Evolutionary conservation across 2,329 filamentous ascomycete genomes (phyloP), one percentile per base, ranked within the genome.

Genomic region (Aspergillus novoparasiticus): DNA sequence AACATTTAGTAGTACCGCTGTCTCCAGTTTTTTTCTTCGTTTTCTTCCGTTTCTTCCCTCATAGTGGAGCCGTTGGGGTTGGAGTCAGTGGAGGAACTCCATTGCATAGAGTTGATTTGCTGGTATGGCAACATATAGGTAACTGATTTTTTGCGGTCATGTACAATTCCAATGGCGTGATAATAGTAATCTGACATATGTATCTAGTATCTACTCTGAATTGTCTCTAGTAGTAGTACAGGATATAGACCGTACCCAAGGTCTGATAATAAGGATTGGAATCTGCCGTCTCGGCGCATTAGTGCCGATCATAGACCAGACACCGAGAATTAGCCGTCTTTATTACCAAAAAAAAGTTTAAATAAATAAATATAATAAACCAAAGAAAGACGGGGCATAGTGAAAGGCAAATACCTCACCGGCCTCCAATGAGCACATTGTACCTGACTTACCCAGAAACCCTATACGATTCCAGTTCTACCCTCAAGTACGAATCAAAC

Each of bases 21-120:
- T 41, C 39, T 41, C 39, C 39, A n/a, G 19, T 41, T 41, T 41
- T n/a, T 19, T 41, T 19, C 46, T 50, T 48, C 26, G 5, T 46
- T 46, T 23, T 46, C n/a, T 54, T 21, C 51, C 51, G 51, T 34
- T 34, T 54, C n/a, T 54, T 12, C 30, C 28, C 32, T 54, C 30
- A 4, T n/a, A 28, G 51, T 55, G 51, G 51, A 55, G 51, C 34
- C 51, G n/a, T 55, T 36, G 51, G 51, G 19, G 19, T 54, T 54
- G 51, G 51, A 39, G 51, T 39, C 34, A 26, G 51, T 55, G 51
- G 43, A 39, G 30, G 32, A 8, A 28, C 30, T 46, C 51, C 34
- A 23, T 45, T 48, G 28, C 30, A 41, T 34, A 54, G 26, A 30
- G 9, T 6, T 12, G 34, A 41, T 26, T 53, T 19, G 48, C 48